Conservation (phyloP, 495 filamentous ascomycete genomes). For the Niebla homalea region DNA sequence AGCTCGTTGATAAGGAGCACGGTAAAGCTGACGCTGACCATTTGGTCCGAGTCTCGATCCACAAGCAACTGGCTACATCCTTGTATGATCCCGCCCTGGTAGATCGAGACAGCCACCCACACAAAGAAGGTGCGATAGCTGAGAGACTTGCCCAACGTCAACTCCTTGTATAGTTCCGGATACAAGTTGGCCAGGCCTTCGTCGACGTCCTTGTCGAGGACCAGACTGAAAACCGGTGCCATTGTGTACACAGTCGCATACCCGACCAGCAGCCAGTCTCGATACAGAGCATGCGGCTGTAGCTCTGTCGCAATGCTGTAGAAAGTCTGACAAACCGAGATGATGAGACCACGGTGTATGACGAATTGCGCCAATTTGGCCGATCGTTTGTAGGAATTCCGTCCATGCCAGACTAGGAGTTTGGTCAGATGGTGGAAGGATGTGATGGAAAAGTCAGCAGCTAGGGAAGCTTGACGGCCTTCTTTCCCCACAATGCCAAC, state of each 20-base stretch:
- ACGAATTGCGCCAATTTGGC: constrained; percentile 97
- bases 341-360: constrained; percentile 92
- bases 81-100: constrained; percentile 91
- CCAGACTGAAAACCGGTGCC: constrained; percentile 85
- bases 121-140: constrained; percentile 91
- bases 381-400: constrained; percentile 90
- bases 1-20: constrained; percentile 90
- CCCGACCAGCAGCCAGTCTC: constrained; percentile 93
- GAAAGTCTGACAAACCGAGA: constrained; percentile 91
- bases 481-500: constrained; percentile 98
- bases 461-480: constrained; percentile 84
- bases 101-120: constrained; percentile 92
- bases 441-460: constrained; percentile 89
- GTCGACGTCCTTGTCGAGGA: constrained; percentile 90
- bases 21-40: constrained; percentile 87
- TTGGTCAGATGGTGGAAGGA: constrained; percentile 96
- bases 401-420: constrained; percentile 92
- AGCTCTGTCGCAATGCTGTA: constrained; percentile 86
- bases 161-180: constrained; percentile 92
- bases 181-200: constrained; percentile 87
- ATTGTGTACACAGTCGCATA: constrained; percentile 97
- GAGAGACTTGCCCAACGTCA: constrained; percentile 71
- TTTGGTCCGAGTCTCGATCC: constrained; percentile 49
- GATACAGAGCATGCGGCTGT: constrained; percentile 87
- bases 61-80: constrained; percentile 80